Base-by-base conservation (phyloP, 441 rosid genomes). In the Daphne laureola region DNA sequence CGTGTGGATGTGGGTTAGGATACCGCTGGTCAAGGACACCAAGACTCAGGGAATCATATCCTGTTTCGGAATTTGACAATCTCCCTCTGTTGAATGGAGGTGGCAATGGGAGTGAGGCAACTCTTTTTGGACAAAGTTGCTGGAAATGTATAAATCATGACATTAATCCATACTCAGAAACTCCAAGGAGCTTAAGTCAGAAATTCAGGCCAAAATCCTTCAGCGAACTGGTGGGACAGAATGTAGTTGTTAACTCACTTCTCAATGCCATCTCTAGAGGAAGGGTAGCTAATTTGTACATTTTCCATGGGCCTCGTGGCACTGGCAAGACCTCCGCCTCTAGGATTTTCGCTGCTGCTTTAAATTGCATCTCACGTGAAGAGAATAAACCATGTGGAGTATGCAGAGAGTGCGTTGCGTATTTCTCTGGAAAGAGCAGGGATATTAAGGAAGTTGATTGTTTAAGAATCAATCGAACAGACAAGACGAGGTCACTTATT, bases 301-400 rank as follows among this genome's bases (percentile, higher is more conserved):
- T 90, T 21, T 87, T 90, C 57, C 85, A 87, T 26, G 98, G 98
- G 38, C 95, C 95, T 60, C 96, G 84, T 46, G 98, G 96, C n/a
- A 80, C 95, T 0, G 98, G 98, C 31, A 87, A 90, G 77, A 90
- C 95, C 14, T 85, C 89, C 26, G 86, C 98, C 3, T 74, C 96
- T 9, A 80, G 79, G 74, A 79, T 90, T 46, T 87, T 87, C 67
- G 90, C 96, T 54, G 87, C 92, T 72, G 96, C 95, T 18, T 68
- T 90, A 48, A 86, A 87, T 68, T 90, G 98, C 51, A 83, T 90
- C 31, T 80, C 90, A 41, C 70, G 65, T 5, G 81, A 71, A 50
- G 82, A 81, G 64, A 62, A 67, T 53, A 86, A 88, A 65, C 98
- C 98, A 2, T 90, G 98, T 53, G 90, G 98, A 26, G 63, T 66